These are phyloP conservation scores for Leptoxyphium fumago DNA, from an alignment of 2,329 filamentous ascomycete species.

Conservation along the genomic window DNA sequence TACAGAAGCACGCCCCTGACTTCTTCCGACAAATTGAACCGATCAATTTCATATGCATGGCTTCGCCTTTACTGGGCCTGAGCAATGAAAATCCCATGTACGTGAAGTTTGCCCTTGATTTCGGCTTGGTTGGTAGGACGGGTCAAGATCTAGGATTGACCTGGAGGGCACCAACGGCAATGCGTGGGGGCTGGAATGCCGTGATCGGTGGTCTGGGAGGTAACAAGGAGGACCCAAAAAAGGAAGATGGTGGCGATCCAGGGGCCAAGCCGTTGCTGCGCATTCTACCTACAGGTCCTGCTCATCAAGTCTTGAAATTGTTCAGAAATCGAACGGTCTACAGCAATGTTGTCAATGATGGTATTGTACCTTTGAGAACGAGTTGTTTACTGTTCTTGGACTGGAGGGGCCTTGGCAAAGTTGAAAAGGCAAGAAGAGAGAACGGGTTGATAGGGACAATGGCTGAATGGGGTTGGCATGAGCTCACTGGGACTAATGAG, in stretches of 20 bases:
- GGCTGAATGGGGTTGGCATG: conserved; percentile 87
- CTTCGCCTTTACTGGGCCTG: conserved; percentile 74
- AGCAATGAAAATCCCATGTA: conserved; percentile 98
- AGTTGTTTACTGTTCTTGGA: conserved; percentile 94
- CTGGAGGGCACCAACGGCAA: conserved; percentile 78
- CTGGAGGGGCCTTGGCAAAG: conserved; percentile 83
- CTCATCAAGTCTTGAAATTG: conserved; percentile 70
- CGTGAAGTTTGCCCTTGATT: conserved; percentile 91
- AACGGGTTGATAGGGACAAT: conserved; percentile 86
- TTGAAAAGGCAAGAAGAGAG: conserved; percentile 85
- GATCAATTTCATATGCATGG: conserved; percentile 79
- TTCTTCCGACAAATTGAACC: conserved; percentile 81
- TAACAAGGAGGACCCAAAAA: conserved; percentile 32
- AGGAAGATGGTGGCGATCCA: conserved; percentile 43
- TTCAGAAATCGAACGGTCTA: conserved; percentile 88
- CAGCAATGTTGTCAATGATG: conserved; percentile 95
- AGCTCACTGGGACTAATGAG: conserved; percentile 60
- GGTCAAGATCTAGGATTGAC: conserved; percentile 90
- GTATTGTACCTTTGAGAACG: conserved; percentile 85
- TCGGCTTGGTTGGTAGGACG: conserved; percentile 88
- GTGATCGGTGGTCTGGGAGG: conserved; percentile 69
- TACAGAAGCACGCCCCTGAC: conserved; percentile 82
- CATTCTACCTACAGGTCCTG: conserved; percentile 81
- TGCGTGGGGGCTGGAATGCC: conserved; percentile 74
- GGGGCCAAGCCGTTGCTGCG: conserved; percentile 78